phyloP scores from a whole-genome alignment of 768 basidiomycete species.

The Boletus rex-veris region DNA sequence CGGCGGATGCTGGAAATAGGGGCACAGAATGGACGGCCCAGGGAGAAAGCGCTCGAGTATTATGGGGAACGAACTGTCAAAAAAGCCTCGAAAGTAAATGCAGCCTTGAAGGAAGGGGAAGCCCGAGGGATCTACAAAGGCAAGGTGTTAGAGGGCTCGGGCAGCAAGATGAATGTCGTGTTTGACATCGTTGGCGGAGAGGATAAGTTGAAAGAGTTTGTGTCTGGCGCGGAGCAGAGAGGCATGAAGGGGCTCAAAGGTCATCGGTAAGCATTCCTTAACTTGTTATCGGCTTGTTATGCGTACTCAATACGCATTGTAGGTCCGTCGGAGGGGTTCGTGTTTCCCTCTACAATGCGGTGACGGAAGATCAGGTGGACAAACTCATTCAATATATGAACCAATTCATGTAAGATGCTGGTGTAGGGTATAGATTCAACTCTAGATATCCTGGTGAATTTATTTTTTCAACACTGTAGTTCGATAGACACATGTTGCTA shows the following conservation, averaged over 20 bases:
- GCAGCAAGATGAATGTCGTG: conserved; percentile 96
- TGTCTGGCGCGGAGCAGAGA: conserved; percentile 72
- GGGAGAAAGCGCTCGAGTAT: conserved; percentile 61
- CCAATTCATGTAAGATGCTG: conserved; percentile 40
- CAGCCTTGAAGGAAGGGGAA: conserved; percentile 65
- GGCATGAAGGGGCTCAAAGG: conserved; percentile 90
- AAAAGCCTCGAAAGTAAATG: conserved; percentile 80
- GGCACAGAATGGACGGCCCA: conserved; percentile 10
- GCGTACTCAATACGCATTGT: background rate
- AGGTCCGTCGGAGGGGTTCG: conserved; percentile 72
- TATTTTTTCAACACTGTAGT: background rate
- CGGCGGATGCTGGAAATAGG: conserved; percentile 50
- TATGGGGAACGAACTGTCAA: conserved; percentile 62
- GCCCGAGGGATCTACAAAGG: conserved; percentile 62
- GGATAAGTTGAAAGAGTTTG: conserved; percentile 68
- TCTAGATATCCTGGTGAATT: background rate
- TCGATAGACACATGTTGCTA: too few species aligned
- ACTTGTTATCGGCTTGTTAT: background rate
- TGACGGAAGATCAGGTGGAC: conserved; percentile 72
- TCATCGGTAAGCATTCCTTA: conserved; percentile 64
- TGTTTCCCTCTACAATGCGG: conserved; percentile 85
- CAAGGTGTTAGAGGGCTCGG: conserved; percentile 70
- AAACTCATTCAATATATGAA: conserved; percentile 56
- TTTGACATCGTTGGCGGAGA: conserved; percentile 76
- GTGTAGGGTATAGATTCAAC: conserved; percentile 3